phyloP scores from a whole-genome alignment of 106 monocot genomes.

The Allium cepa region DNA sequence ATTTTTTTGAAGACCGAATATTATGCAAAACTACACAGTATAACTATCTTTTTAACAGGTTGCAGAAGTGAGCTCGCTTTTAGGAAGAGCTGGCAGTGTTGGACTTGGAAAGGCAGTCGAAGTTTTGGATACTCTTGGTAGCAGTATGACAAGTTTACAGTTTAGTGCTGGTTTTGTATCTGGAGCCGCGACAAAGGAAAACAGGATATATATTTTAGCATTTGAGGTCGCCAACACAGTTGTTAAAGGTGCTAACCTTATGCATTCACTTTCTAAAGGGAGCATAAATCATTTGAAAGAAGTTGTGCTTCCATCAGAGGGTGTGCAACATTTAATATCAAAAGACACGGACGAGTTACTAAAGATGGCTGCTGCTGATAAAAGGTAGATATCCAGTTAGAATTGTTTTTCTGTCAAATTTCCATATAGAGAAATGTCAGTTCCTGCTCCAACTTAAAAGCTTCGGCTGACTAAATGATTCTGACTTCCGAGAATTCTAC shows the following conservation, averaged over 20 bases:
- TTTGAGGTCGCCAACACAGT: slow-evolving; percentile 97
- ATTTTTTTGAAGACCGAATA: neutral
- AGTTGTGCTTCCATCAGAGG: slow-evolving; percentile 75
- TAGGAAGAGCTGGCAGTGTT: slow-evolving; percentile 69
- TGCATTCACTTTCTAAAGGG: slow-evolving; percentile 80
- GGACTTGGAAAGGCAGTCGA: slow-evolving; percentile 93
- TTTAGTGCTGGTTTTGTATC: slow-evolving; percentile 61
- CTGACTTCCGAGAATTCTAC: too few relatives aligned
- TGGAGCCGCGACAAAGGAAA: slow-evolving; percentile 54
- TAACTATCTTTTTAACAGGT: slow-evolving; percentile 30
- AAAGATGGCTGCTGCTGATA: slow-evolving; percentile 68
- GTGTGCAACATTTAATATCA: slow-evolving; percentile 67
- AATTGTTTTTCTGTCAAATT: too few relatives aligned
- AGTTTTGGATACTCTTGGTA: slow-evolving; percentile 89
- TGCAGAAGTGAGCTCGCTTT: slow-evolving; percentile 74
- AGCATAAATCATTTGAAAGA: slow-evolving; percentile 68
- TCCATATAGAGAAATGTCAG: neutral
- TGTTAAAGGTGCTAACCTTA: slow-evolving; percentile 82
- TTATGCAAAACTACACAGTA: neutral
- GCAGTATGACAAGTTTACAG: slow-evolving; percentile 86
- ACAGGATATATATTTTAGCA: slow-evolving; percentile 70
- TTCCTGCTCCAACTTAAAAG: too few relatives aligned
- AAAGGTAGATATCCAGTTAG: slow-evolving; percentile 36
- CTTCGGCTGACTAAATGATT: too few relatives aligned
- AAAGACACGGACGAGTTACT: slow-evolving; percentile 81